A percentile compares a stretch with the other conserved stretches of the same genome.
Evolutionary conservation across 306 rosid species (phyloP).

Genomic region (Parietaria judaica): DNA sequence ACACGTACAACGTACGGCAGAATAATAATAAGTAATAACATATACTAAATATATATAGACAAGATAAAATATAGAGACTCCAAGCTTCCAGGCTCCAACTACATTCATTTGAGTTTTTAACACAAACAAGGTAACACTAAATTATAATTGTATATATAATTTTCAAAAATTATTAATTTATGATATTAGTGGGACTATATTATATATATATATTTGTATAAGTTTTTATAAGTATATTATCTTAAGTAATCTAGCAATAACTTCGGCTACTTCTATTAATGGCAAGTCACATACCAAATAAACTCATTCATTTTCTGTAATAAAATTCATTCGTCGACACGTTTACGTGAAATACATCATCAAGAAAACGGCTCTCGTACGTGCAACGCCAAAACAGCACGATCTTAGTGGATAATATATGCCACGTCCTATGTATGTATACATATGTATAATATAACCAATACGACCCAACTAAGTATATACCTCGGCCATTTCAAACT

Average conservation of each 20-base stretch:
- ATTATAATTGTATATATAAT: too few species aligned
- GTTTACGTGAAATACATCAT: constrained; percentile 16
- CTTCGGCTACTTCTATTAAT: constrained; percentile 28
- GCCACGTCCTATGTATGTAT: not conserved
- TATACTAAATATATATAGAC: too few species aligned
- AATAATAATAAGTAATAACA: too few species aligned
- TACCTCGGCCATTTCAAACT: not conserved
- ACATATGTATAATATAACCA: not conserved
- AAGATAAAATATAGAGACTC: too few species aligned
- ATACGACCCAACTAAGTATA: constrained; percentile 10
- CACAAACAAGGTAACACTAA: too few species aligned
- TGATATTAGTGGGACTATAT: too few species aligned
- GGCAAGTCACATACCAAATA: not conserved
- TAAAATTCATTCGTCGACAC: constrained; percentile 10
- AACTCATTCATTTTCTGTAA: not conserved
- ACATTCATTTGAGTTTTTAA: too few species aligned
- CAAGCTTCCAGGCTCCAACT: too few species aligned
- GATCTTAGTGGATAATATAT: not conserved
- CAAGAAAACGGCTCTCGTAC: constrained; percentile 26
- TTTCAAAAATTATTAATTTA: too few species aligned
- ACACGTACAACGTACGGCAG: too few species aligned
- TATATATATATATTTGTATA: too few species aligned
- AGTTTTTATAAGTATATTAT: too few species aligned
- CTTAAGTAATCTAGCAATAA: not conserved
- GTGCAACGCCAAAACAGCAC: not conserved